These are phyloP conservation scores for Huiozyma naganishii DNA, from an alignment of 805 yeast genomes.

Conservation along the genomic window DNA sequence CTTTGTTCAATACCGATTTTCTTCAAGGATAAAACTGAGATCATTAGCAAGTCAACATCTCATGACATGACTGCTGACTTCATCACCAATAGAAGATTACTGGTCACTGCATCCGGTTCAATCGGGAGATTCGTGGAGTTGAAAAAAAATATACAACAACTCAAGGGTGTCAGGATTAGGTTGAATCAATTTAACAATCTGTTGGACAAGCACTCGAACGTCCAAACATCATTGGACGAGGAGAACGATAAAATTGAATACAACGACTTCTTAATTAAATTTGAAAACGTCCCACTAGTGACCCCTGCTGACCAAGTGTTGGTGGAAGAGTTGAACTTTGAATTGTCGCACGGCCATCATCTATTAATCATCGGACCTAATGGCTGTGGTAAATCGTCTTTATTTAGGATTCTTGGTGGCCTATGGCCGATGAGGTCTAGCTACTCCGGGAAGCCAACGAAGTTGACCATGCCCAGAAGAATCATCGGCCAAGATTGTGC, in stretches of 20 bases:
- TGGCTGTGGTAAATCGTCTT: conserved; percentile 91
- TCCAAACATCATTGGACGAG: conserved; percentile 3
- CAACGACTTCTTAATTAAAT: conserved; percentile 53
- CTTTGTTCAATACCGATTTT: conserved; percentile 86
- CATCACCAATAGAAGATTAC: conserved; percentile 75
- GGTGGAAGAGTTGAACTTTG: conserved; percentile 54
- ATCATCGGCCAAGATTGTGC: conserved; percentile 26
- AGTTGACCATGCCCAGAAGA: conserved; percentile 23
- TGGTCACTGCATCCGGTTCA: conserved; percentile 77
- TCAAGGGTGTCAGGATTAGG: conserved; percentile 71
- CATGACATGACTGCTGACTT: conserved; percentile 61
- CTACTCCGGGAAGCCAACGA: conserved; percentile 51
- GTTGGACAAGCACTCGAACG: conserved; percentile 34
- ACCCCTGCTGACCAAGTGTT: conserved; percentile 78
- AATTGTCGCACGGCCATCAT: conserved; percentile 73
- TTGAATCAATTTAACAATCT: conserved; percentile 59
- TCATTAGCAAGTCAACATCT: conserved; percentile 2
- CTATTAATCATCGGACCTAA: conserved; percentile 88
- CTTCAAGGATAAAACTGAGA: conserved; percentile 31
- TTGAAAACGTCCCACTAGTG: conserved; percentile 64
- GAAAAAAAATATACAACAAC: conserved; percentile 72
- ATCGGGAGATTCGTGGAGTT: conserved; percentile 79
- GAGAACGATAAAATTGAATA: conserved; percentile 24
- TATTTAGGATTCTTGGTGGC: conserved; percentile 85
- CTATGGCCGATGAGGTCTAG: conserved; percentile 73